These are phyloP conservation scores for Salix udensis DNA, from an alignment of 345 rosid species.

Conservation along the genomic window DNA sequence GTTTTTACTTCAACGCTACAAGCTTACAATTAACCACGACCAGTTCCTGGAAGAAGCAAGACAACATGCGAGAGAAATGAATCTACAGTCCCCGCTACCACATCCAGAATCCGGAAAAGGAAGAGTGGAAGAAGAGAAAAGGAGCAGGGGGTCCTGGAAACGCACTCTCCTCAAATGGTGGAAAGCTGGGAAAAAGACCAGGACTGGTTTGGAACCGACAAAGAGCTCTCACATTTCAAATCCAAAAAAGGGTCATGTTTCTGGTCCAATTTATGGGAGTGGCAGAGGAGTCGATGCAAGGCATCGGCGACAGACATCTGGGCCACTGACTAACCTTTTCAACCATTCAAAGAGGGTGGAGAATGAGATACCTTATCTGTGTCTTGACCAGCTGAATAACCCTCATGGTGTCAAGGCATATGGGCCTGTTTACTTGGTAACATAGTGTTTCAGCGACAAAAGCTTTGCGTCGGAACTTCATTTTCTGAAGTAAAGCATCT, in stretches of 20 bases:
- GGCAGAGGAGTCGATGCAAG: slow-evolving; percentile 14
- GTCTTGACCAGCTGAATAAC: slow-evolving; percentile 32
- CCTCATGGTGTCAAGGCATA: slow-evolving; percentile 32
- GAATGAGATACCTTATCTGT: slow-evolving; percentile 37
- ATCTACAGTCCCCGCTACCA: slow-evolving; percentile 12
- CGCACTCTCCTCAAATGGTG: slow-evolving; percentile 46
- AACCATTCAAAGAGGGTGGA: slow-evolving; percentile 25
- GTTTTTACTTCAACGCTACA: background rate
- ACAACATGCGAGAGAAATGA: slow-evolving; percentile 33
- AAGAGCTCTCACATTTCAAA: slow-evolving; percentile 15
- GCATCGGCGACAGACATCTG: slow-evolving; percentile 36
- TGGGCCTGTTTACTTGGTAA: slow-evolving; percentile 55
- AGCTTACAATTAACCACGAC: slow-evolving; percentile 3
- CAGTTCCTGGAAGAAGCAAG: slow-evolving; percentile 62
- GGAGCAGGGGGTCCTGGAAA: slow-evolving; percentile 50
- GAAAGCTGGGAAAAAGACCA: slow-evolving; percentile 41
- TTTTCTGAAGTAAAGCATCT: background rate
- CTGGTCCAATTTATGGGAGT: slow-evolving; percentile 37
- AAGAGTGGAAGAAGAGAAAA: slow-evolving; percentile 24
- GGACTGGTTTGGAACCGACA: slow-evolving; percentile 18
- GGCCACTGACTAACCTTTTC: slow-evolving; percentile 37
- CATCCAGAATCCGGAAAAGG: slow-evolving; percentile 13
- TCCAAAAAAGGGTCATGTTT: slow-evolving; percentile 35
- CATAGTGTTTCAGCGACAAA: slow-evolving; percentile 17
- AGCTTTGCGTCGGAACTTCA: background rate